Conservation (phyloP, 2,329 filamentous ascomycete species). For the Metarhizium humberi region DNA sequence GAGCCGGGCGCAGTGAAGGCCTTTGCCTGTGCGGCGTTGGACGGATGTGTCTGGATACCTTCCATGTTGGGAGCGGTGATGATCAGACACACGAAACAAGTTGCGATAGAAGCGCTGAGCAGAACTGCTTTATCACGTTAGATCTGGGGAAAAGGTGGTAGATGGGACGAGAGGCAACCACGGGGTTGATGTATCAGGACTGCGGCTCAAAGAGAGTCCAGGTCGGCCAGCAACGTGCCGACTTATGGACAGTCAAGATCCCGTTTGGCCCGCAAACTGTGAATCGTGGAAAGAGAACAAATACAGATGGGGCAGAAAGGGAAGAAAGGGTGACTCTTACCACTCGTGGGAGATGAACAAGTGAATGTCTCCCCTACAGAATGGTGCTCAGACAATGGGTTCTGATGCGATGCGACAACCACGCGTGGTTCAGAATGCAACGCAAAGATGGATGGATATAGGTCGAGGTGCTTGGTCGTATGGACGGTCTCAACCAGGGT, state of each 20-base stretch:
- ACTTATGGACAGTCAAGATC: background rate
- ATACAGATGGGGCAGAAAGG: background rate
- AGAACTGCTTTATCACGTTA: constrained; percentile 19
- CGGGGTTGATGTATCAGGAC: background rate
- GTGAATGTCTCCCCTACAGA: constrained; percentile 83
- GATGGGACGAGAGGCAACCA: background rate
- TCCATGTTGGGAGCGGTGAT: constrained; percentile 55
- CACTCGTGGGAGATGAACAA: constrained; percentile 89
- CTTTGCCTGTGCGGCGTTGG: constrained; percentile 87
- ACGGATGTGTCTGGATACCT: constrained; percentile 81
- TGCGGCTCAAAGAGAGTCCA: background rate
- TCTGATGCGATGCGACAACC: constrained; percentile 13
- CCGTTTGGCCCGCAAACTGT: background rate
- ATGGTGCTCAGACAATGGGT: constrained; percentile 23
- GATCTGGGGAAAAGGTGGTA: background rate
- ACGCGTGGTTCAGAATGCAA: constrained; percentile 12
- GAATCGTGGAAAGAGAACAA: background rate
- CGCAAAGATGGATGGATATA: constrained; percentile 3
- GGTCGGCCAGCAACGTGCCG: background rate
- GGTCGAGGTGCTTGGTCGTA: background rate
- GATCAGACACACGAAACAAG: constrained; percentile 10
- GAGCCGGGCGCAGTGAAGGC: constrained; percentile 90
- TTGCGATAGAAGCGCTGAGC: constrained; percentile 15
- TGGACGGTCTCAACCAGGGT: constrained; percentile 3
- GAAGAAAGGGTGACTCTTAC: constrained; percentile 33